phyloP scores from a whole-genome alignment of 176 grass and related monocot species.

The Ensete ventricosum region DNA sequence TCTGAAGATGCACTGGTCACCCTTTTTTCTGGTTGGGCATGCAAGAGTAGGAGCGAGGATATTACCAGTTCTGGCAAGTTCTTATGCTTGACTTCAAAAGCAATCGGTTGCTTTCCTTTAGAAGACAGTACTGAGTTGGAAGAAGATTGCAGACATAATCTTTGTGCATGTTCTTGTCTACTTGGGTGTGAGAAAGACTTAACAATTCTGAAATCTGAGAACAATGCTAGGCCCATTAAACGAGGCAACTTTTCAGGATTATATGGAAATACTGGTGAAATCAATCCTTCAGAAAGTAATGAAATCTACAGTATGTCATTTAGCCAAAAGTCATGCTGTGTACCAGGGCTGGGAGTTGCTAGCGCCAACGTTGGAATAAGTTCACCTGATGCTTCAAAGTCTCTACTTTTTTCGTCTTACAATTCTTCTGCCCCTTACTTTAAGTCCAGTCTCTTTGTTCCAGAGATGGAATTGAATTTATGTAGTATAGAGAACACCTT shows the following conservation, averaged over 20 bases:
- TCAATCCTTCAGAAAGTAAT: conserved; percentile 26
- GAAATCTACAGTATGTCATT: conserved; percentile 18
- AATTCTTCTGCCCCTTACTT: conserved; percentile 63
- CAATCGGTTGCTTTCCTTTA: conserved; percentile 8
- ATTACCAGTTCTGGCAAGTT: conserved; percentile 45
- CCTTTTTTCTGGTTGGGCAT: conserved; percentile 81
- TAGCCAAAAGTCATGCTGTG: conserved; percentile 39
- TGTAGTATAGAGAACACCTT: conserved; percentile 38
- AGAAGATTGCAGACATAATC: conserved; percentile 19
- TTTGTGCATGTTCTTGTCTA: conserved; percentile 28
- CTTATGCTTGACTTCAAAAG: conserved; percentile 38
- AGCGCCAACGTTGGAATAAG: conserved; percentile 33
- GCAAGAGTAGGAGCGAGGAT: conserved; percentile 53
- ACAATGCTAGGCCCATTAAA: conserved; percentile 48
- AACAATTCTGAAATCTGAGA: conserved; percentile 31
- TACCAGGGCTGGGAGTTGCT: conserved; percentile 66
- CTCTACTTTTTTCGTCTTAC: conserved; percentile 32
- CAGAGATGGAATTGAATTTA: conserved; percentile 34
- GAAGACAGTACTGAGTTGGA: conserved; percentile 23
- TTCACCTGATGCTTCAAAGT: conserved; percentile 31
- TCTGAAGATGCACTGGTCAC: conserved; percentile 63
- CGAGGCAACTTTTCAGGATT: conserved; percentile 35
- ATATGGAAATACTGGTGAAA: conserved; percentile 29
- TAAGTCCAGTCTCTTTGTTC: conserved; percentile 74
- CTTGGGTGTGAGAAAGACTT: conserved; percentile 26